A percentile compares a stretch with the other conserved stretches of the same genome.
Evolutionary conservation across 2,329 filamentous ascomycete species (phyloP).

Genomic region (Colletotrichum sidae): DNA sequence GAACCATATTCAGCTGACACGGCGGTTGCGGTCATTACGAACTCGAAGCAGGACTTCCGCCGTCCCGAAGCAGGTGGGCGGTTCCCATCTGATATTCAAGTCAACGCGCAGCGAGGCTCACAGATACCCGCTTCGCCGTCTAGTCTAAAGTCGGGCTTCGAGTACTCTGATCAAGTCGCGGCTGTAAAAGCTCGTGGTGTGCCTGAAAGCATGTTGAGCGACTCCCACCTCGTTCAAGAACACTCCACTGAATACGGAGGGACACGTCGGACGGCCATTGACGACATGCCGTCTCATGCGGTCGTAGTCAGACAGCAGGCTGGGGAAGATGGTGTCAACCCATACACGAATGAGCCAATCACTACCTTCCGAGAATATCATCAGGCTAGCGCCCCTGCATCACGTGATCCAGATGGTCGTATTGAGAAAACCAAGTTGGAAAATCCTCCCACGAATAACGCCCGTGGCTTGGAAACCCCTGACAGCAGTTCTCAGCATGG

Average conservation of each 20-base stretch:
- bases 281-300: constrained; percentile 62
- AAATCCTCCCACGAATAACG: background rate
- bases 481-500: constrained; percentile 36
- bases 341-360: constrained; percentile 63
- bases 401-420: constrained; percentile 11
- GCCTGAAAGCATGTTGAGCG: constrained; percentile 45
- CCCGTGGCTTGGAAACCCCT: constrained; percentile 24
- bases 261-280: constrained; percentile 57
- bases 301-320: constrained; percentile 63
- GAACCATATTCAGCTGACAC: constrained; percentile 68
- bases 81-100: constrained; percentile 93
- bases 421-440: constrained; percentile 25
- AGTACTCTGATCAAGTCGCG: constrained; percentile 64
- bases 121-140: constrained; percentile 82
- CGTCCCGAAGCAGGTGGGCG: constrained; percentile 93
- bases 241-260: constrained; percentile 56
- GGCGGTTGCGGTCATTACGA: constrained; percentile 66
- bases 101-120: constrained; percentile 82
- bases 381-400: constrained; percentile 7
- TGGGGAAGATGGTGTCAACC: constrained; percentile 67
- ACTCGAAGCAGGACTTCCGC: constrained; percentile 65
- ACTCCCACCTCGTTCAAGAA: background rate
- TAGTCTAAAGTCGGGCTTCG: constrained; percentile 79
- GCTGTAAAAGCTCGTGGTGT: constrained; percentile 69
- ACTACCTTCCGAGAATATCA: constrained; percentile 30